Conservation (phyloP, 257 asterid species). For the Gentiana dahurica region DNA sequence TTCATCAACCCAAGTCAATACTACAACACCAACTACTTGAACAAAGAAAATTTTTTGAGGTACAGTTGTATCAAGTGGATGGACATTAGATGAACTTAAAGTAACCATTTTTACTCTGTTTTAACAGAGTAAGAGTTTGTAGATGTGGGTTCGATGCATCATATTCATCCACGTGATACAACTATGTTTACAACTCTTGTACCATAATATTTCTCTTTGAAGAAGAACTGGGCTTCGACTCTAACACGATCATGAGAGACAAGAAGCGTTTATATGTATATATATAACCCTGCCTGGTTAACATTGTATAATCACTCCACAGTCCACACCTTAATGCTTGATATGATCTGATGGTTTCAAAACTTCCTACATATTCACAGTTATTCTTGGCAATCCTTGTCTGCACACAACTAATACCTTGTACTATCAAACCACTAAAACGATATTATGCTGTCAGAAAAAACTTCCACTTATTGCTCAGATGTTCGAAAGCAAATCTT, state of each 20-base stretch:
- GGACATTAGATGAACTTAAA: too few relatives aligned
- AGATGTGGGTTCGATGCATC: too few relatives aligned
- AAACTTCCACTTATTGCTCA: conserved; percentile 17
- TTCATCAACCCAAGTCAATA: too few relatives aligned
- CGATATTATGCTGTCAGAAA: conserved; percentile 9
- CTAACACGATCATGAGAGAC: not conserved
- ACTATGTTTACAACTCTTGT: not conserved
- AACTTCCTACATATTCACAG: conserved; percentile 29
- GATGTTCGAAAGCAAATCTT: conserved; percentile 36
- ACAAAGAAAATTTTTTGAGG: too few relatives aligned
- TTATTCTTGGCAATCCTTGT: conserved; percentile 2
- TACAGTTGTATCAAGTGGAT: too few relatives aligned
- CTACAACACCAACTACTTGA: too few relatives aligned
- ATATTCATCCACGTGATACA: not conserved
- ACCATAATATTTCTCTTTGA: too few relatives aligned
- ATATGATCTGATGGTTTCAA: conserved; percentile 15
- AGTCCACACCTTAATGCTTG: conserved; percentile 21
- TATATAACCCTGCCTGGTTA: conserved; percentile 3
- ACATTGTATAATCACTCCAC: conserved; percentile 20
- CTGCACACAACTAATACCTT: not conserved
- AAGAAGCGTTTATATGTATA: conserved; percentile 19
- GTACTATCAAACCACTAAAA: not conserved
- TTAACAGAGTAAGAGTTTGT: too few relatives aligned
- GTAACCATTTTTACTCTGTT: too few relatives aligned
- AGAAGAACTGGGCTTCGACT: too few relatives aligned